A percentile compares a stretch with the other conserved stretches of the same genome.
phyloP scores from a whole-genome alignment of 331 rosid species.

The Arachis monticola region DNA sequence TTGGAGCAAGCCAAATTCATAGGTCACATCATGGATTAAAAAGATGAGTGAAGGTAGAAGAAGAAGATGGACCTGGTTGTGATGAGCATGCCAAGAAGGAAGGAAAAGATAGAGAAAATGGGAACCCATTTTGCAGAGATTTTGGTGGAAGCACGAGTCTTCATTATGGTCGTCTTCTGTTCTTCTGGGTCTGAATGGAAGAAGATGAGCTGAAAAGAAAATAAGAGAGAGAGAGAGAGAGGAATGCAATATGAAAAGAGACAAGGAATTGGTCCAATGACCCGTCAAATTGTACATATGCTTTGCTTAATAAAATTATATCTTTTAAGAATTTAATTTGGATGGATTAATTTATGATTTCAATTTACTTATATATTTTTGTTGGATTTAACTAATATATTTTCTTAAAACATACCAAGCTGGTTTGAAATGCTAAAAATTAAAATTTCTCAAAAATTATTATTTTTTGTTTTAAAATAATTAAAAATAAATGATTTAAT shows the following conservation, averaged over 20 bases:
- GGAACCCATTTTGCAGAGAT: slow-evolving; percentile 86
- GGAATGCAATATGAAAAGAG: slow-evolving; percentile 10
- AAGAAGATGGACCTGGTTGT: slow-evolving; percentile 62
- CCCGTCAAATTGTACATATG: not conserved
- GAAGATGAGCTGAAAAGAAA: not conserved
- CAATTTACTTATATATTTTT: too few species aligned
- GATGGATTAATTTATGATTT: too few species aligned
- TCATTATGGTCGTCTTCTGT: slow-evolving; percentile 47
- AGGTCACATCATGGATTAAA: not conserved
- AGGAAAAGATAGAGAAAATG: slow-evolving; percentile 71
- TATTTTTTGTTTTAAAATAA: too few species aligned
- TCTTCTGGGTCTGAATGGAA: slow-evolving; percentile 1
- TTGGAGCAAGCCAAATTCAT: slow-evolving; percentile 5
- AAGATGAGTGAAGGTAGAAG: not conserved
- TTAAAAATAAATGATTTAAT: too few species aligned
- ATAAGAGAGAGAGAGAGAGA: not conserved
- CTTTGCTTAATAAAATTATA: too few species aligned
- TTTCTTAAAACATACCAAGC: too few species aligned
- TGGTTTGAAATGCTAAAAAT: too few species aligned
- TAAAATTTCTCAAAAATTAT: too few species aligned
- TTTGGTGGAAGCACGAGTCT: slow-evolving; percentile 61
- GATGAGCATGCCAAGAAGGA: slow-evolving; percentile 80
- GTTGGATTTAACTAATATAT: too few species aligned
- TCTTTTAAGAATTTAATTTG: too few species aligned
- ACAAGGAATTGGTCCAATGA: slow-evolving; percentile 30